Percentiles rank a stretch among this genome's conserved stretches.
phyloP scores from a whole-genome alignment of 2,329 filamentous ascomycete species.

The Biscogniauxia mediterranea region DNA sequence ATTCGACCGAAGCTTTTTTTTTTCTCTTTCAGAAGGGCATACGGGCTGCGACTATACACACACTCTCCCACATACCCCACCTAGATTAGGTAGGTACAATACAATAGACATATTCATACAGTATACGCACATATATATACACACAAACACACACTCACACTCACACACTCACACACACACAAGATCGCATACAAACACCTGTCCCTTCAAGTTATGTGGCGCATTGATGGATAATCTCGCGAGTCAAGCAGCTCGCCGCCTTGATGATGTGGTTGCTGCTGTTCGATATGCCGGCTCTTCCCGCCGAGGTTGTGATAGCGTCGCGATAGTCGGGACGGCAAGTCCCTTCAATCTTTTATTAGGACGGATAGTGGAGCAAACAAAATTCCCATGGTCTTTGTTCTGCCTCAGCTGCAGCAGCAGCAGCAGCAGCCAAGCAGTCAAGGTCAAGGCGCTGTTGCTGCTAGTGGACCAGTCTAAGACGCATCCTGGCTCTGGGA shows the following conservation, averaged over 20 bases:
- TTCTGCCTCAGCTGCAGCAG: not conserved
- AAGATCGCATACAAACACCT: not conserved
- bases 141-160: no score
- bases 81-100: no score
- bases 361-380: not conserved
- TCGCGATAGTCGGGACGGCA: not conserved
- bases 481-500: not conserved
- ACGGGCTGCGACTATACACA: no score
- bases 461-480: not conserved
- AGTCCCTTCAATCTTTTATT: not conserved
- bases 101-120: no score
- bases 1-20: not conserved
- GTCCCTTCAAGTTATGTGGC: not conserved
- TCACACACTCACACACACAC: no score
- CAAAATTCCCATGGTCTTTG: not conserved
- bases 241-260: not conserved
- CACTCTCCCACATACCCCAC: no score
- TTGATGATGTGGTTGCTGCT: not conserved
- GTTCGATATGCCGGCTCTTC: not conserved
- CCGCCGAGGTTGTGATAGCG: not conserved
- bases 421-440: not conserved
- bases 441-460: not conserved
- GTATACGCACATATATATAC: no score
- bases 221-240: not conserved
- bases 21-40: no score